Percentiles rank a stretch among this genome's conserved stretches.
phyloP scores from a whole-genome alignment of 2,329 filamentous ascomycete genomes.

The Furcasterigmium sp. region DNA sequence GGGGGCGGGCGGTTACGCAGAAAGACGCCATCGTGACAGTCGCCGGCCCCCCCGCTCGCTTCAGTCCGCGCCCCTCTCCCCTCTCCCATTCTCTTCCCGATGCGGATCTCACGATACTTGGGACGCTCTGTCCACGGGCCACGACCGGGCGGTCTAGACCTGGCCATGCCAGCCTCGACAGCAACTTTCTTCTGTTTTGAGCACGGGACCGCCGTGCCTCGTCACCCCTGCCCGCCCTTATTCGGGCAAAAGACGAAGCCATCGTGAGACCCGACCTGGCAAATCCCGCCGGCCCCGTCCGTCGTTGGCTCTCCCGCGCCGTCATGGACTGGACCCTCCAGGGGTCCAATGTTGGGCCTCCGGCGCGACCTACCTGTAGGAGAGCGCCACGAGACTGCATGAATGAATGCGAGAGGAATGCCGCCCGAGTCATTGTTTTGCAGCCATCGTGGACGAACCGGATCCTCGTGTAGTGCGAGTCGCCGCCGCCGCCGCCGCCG shows the following conservation, averaged over 20 bases:
- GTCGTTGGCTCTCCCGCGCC: background rate
- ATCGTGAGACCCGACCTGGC: background rate
- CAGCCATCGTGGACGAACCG: too few species aligned
- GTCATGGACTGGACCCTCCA: too few species aligned
- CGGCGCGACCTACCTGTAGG: background rate
- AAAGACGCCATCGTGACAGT: conserved; percentile 2
- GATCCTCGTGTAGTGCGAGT: too few species aligned
- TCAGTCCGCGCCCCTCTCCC: background rate
- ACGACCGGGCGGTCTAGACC: background rate
- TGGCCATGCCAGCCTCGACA: background rate
- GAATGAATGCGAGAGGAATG: too few species aligned
- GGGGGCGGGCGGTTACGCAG: too few species aligned
- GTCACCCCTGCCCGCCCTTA: background rate
- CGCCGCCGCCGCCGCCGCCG: too few species aligned
- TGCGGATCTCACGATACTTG: background rate
- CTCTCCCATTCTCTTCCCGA: too few species aligned
- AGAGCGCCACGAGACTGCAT: background rate
- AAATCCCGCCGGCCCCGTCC: background rate
- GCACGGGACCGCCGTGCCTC: background rate
- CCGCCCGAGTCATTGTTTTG: too few species aligned
- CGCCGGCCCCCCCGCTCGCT: background rate
- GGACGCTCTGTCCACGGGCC: background rate
- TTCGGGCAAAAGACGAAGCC: background rate
- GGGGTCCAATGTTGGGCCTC: too few species aligned
- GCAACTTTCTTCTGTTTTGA: conserved; percentile 1